A percentile compares a stretch with the other conserved stretches of the same genome.
Conservation (phyloP, 805 yeast genomes). For the Ogataea ramenticola region DNA sequence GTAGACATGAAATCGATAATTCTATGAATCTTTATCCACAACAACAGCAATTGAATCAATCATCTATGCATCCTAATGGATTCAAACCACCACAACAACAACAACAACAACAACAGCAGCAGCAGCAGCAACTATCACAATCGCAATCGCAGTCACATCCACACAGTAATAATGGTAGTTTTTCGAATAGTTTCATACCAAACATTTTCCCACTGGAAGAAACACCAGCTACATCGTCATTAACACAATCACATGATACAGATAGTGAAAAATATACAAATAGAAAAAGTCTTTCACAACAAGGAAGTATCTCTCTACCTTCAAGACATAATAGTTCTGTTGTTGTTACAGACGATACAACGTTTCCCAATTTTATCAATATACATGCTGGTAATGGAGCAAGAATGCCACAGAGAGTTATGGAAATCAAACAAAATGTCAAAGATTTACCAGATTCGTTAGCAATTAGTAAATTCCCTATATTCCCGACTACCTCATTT, state of each 20-base stretch:
- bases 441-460: conserved; percentile 37
- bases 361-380: conserved; percentile 12
- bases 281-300: background rate
- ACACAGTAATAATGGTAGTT: background rate
- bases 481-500: conserved; percentile 48
- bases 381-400: conserved; percentile 28
- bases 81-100: background rate
- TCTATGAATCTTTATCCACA: background rate
- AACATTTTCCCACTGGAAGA: background rate
- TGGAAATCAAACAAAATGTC: conserved; percentile 35
- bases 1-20: conserved; percentile 22
- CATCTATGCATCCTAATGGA: background rate
- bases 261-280: background rate
- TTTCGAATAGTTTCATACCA: conserved; percentile 20
- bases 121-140: conserved; percentile 25
- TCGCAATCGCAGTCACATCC: too few relatives aligned
- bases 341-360: conserved; percentile 16
- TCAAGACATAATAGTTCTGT: conserved; percentile 15
- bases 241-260: background rate
- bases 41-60: conserved; percentile 4
- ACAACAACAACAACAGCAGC: conserved; percentile 2
- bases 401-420: conserved; percentile 46
- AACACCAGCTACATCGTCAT: conserved; percentile 7
- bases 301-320: conserved; percentile 9
- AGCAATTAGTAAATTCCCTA: conserved; percentile 27